Evolutionary conservation across 2,329 filamentous ascomycete species (phyloP), one percentile per base, ranked within the genome.

Genomic region (Colletotrichum liriopes): DNA sequence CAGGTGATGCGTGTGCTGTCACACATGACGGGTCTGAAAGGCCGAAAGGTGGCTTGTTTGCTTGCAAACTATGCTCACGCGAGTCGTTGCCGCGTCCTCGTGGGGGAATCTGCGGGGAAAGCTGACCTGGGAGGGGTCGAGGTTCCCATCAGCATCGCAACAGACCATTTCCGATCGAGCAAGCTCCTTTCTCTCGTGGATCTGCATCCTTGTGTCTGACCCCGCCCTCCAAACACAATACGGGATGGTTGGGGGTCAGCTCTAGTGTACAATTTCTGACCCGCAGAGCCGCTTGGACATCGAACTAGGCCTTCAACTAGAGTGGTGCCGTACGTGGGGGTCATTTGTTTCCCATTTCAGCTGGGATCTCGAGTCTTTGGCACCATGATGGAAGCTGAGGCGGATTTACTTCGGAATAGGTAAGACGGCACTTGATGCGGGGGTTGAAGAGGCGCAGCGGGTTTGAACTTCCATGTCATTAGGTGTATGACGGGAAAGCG

Each of bases 261-360:
- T 29, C 65, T 52, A 52, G 23, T 26, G 23, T 26, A 2, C 52
- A 59, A 9, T 8, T 26, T 32, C 52, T 54, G 69, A 54, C 59
- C 58, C 59, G 54, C 65, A 72, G 65, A 72, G 69, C 69, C 54
- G 69, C 65, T 47, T 23, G 23, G 65, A 52, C 54, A 9, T 35
- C 65, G 65, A 45, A 43, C 58, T 43, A 47, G 37, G 16, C 39
- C 12, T 20, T 23, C 29, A 63, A 67, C 55, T 37, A 16, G 58
- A 23, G 39, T 51, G n/a, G 8, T n/a, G 2, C 9, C 32, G 54
- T 69, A 20, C 52, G 69, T 72, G 69, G 69, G 69, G 69, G 65
- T 69, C 59, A 59, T 51, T 41, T 11, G 35, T 32, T 43, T 29
- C 59, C 39, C 8, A n/a, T 9, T 55, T 26, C 23, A 32, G 37